phyloP scores from a whole-genome alignment of 257 asterid species.

The Fraxinus cuspidata region DNA sequence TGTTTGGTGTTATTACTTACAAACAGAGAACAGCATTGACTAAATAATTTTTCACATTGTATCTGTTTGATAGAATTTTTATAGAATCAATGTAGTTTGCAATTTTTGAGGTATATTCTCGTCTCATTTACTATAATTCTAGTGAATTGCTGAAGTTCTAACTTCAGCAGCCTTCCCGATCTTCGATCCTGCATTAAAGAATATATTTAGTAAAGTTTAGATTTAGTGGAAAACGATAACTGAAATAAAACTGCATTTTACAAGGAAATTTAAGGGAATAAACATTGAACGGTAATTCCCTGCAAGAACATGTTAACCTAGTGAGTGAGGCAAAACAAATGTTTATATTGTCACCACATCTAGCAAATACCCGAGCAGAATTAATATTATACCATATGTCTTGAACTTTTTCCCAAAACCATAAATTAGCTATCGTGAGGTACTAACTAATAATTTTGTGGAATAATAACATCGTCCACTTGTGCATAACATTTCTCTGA shows the following conservation, averaged over 20 bases:
- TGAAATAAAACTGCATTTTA: neutral
- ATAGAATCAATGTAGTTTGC: neutral
- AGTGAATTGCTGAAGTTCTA: constrained; percentile 19
- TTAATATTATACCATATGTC: neutral
- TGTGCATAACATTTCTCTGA: neutral
- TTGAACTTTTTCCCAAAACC: neutral
- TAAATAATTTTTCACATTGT: neutral
- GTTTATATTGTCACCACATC: neutral
- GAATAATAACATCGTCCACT: neutral
- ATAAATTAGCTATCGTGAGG: neutral
- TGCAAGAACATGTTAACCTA: neutral
- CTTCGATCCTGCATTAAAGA: constrained; percentile 22
- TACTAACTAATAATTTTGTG: no score
- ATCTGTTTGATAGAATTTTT: neutral
- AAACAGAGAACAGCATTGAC: neutral
- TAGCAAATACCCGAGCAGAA: neutral
- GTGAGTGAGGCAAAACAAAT: neutral
- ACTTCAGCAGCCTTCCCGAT: neutral
- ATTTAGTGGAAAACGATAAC: neutral
- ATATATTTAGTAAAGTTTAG: neutral
- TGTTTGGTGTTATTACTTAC: neutral
- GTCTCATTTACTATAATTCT: constrained; percentile 12
- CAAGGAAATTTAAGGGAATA: neutral
- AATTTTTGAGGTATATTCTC: neutral
- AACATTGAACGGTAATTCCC: neutral